These are phyloP conservation scores for Raffaelea deltoideospora DNA, from an alignment of 2,329 filamentous ascomycete species.

Conservation along the genomic window DNA sequence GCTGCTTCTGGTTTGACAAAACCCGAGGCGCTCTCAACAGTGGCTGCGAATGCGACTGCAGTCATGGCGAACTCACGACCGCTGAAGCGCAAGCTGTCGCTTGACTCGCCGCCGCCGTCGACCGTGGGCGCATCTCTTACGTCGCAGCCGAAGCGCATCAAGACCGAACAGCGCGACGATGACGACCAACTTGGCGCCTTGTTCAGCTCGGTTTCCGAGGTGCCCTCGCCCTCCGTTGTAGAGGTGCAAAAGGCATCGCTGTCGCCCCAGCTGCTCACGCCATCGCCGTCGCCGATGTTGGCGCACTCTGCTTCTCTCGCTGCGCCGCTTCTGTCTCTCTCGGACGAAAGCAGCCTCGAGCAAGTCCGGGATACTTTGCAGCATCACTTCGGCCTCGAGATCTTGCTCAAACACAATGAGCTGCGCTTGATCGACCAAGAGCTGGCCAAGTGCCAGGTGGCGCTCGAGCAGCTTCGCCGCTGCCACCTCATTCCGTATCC, in stretches of 20 bases:
- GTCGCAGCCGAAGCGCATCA: conserved; percentile 10
- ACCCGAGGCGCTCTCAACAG: too few species aligned
- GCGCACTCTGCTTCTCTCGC: too few species aligned
- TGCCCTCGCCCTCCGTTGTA: too few species aligned
- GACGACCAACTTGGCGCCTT: conserved; percentile 2
- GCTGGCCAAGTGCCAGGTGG: conserved; percentile 85
- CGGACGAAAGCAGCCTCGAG: conserved; percentile 22
- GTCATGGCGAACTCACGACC: neutral
- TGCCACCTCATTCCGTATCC: conserved; percentile 89
- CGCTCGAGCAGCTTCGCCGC: conserved; percentile 82
- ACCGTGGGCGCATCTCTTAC: conserved; percentile 1
- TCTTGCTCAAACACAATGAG: conserved; percentile 88
- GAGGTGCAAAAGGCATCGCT: too few species aligned
- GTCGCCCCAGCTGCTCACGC: conserved; percentile 6
- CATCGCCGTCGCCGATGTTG: conserved; percentile 7
- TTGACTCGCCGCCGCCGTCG: conserved; percentile 5
- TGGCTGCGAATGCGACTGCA: conserved; percentile 1
- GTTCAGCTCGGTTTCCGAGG: too few species aligned
- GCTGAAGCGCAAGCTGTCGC: conserved; percentile 9
- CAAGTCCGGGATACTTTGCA: conserved; percentile 59
- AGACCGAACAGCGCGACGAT: conserved; percentile 19
- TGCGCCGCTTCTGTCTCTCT: too few species aligned
- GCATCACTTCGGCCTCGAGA: conserved; percentile 79
- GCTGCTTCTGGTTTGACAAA: too few species aligned
- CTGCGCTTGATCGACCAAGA: conserved; percentile 90